Base-by-base conservation (phyloP, 1,284 basidiomycete genomes). In the Paramarasmius palmivorus region DNA sequence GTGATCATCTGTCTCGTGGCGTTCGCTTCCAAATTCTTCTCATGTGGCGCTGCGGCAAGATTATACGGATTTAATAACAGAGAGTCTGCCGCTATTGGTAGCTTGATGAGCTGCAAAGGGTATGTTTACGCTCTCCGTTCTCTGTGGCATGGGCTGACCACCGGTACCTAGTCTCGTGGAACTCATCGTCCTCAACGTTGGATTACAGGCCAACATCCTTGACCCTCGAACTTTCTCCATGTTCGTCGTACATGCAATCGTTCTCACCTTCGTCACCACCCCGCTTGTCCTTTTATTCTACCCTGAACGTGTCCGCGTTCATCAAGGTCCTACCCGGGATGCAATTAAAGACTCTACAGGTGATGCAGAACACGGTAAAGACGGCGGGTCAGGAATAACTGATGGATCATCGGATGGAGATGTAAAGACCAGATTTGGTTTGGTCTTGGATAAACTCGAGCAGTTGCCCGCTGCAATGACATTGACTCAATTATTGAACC, bases 41-140 rank as follows among this genome's bases (percentile, higher is more conserved):
- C 87, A 0, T 94, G 90, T 60, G 84, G 80, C 2, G 66, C 71
- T 2, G 78, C 86, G 0, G 92, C 93, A 3, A 79, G 76, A 59
- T 56, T 77, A 0, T 77, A 76, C 45, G 89, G 89, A 2, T 95
- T 93, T 73, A 84, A 77, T 47, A 76, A 77, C 72, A 80, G 95
- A 50, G 94, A 96, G 69, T 80, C 88, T 9, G 86, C 86, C 19
- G 93, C 94, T 1, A 88, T 96, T 53, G 95, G 95, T 5, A 84
- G 89, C 50, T 73, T 98, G 53, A 96, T 98, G 94, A 88, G 86
- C 66, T 97, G 93, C 75, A 97, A 97, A 73, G 93, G 93, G 85
- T 91, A 58, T 57, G 80, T 70, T 41, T 29, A n/a, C 36, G 20
- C 20, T 29, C 49, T 32, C 47, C 32, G 19, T 37, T 25, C 15